Evolutionary conservation across 2,329 filamentous ascomycete genomes (phyloP), one percentile per base, ranked within the genome.

Genomic region (Penicillium concentricum): DNA sequence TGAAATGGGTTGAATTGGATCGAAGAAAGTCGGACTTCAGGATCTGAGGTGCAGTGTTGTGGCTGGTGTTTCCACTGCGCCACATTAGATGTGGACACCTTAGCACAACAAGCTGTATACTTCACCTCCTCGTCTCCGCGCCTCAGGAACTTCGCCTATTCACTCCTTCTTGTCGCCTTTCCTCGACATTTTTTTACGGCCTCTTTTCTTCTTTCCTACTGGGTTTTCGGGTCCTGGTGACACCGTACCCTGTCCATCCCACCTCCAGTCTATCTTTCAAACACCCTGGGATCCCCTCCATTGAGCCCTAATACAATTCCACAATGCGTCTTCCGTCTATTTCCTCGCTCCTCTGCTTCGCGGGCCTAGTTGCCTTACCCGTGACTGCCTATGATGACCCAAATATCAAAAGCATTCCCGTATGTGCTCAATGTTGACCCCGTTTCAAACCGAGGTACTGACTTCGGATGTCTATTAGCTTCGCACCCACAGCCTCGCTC

Each of bases 401-500:
- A 57, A 81, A 85, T 68, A 80, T 88, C 66, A 85, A 85, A 74
- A 85, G 82, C 67, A 87, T 88, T 72, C 82, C 84, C 62, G 86
- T 88, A 81, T 61, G 85, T 75, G 61, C 42, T 55, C 28, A 13
- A n/a, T 44, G 38, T 47, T 32, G 43, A 46, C 49, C 48, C 38
- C 9, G 39, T 56, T 46, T 26, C 43, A 26, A 38, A 22, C 54
- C 49, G 48, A 59, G 42, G 59, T 61, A 60, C 60, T 65, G 48
- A 66, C 60, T 46, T 43, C 35, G 47, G 51, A 26, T 57, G 57
- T 26, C 20, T 65, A 60, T 20, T 75, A 95, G 90, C 82, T 96
- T 71, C 87, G 91, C 72, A 96, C 92, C 70, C 92, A 96, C 77
- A 93, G 88, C 70, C 82, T 96, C 61, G 80, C 84, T 73, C 84